Evolutionary conservation across 768 basidiomycete species (phyloP).

Genomic region (Calocybe gangraenosa): DNA sequence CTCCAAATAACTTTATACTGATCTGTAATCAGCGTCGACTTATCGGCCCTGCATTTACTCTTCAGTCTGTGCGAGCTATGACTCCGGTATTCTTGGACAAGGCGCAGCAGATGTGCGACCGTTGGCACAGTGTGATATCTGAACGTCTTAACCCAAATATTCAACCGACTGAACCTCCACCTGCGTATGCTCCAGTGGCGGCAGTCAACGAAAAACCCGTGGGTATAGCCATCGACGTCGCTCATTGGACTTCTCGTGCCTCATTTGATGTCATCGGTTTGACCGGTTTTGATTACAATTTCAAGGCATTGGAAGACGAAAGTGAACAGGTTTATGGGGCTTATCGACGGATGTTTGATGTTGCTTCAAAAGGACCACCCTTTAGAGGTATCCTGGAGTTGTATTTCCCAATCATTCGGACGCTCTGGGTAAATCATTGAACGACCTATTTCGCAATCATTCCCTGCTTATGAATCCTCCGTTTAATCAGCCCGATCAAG

Average conservation of each 20-base stretch:
- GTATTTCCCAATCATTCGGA: conserved; percentile 42
- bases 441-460: not conserved
- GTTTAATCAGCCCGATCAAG: conserved; percentile 36
- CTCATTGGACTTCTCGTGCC: conserved; percentile 56
- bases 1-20: not conserved
- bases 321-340: conserved; percentile 44
- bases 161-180: conserved; percentile 6
- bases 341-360: conserved; percentile 45
- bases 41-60: conserved; percentile 47
- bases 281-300: conserved; percentile 50
- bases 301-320: conserved; percentile 45
- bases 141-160: conserved; percentile 1
- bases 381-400: conserved; percentile 37
- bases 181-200: conserved; percentile 10
- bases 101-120: conserved; percentile 43
- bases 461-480: not conserved
- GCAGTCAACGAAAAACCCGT: conserved; percentile 9
- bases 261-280: conserved; percentile 64
- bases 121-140: conserved; percentile 34
- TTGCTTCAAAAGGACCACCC: conserved; percentile 42
- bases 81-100: conserved; percentile 47
- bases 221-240: conserved; percentile 38
- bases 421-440: conserved; percentile 37
- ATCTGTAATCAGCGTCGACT: conserved; percentile 32
- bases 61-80: conserved; percentile 39